Conservation (phyloP, 495 filamentous ascomycete species). For the Aspergillus mulundensis region DNA sequence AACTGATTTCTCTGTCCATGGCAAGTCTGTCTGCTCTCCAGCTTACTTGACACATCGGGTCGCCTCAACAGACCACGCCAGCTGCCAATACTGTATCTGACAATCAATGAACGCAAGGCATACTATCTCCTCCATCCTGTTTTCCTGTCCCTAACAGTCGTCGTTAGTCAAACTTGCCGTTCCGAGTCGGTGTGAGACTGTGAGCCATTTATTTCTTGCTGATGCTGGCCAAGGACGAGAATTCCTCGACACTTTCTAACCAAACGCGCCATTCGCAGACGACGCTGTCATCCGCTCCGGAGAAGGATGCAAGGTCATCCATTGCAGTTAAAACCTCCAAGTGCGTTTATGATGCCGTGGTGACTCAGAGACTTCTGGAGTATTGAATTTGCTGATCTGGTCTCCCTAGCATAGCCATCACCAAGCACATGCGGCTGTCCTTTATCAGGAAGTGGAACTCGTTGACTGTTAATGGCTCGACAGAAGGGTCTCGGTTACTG, state of each 20-base stretch:
- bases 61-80: no score
- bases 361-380: background rate
- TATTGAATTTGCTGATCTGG: background rate
- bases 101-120: background rate
- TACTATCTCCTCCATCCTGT: background rate
- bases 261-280: background rate
- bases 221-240: background rate
- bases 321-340: background rate
- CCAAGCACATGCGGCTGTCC: background rate
- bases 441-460: background rate
- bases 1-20: background rate
- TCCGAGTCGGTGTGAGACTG: no score
- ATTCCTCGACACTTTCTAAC: background rate
- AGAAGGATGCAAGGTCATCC: background rate
- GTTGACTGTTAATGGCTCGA: background rate
- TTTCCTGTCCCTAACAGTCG: background rate
- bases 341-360: background rate
- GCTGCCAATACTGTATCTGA: background rate
- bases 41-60: no score
- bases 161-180: no score
- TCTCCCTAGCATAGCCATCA: background rate
- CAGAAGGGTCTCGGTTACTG: background rate
- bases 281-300: background rate
- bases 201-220: background rate
- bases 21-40: no score